Percentiles rank a stretch among this genome's conserved stretches.
These are phyloP conservation scores for Colletotrichum tropicicola DNA, from an alignment of 2,329 filamentous ascomycete genomes.

Conservation along the genomic window DNA sequence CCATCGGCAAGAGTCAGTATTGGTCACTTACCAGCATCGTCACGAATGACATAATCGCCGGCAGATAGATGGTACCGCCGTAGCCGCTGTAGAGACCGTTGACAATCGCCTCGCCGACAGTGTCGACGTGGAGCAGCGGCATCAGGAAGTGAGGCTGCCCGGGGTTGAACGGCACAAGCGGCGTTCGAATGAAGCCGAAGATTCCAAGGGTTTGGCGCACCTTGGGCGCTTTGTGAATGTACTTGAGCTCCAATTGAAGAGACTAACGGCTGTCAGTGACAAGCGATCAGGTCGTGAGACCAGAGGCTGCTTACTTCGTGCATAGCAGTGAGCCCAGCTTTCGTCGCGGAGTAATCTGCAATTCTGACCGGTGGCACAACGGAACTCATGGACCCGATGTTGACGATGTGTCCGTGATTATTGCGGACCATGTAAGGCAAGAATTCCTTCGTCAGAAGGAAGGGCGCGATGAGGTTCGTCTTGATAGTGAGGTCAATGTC, in stretches of 20 bases:
- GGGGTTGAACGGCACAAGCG: constrained; percentile 38
- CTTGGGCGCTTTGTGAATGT: constrained; percentile 37
- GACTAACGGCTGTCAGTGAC: constrained; percentile 30
- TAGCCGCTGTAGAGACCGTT: constrained; percentile 40
- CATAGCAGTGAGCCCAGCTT: constrained; percentile 47
- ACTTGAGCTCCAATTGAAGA: constrained; percentile 40
- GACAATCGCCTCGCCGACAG: constrained; percentile 40
- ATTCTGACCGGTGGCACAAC: constrained; percentile 62
- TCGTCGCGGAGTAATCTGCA: constrained; percentile 68
- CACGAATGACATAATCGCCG: constrained; percentile 37
- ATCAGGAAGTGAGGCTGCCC: constrained; percentile 38
- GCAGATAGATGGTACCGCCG: constrained; percentile 40
- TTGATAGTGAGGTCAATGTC: constrained; percentile 41
- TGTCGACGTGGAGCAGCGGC: constrained; percentile 43
- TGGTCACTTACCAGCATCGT: constrained; percentile 40
- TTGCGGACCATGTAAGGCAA: constrained; percentile 63
- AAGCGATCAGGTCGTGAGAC: not conserved
- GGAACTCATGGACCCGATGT: constrained; percentile 66
- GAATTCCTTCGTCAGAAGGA: constrained; percentile 66
- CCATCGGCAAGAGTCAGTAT: too few relatives aligned
- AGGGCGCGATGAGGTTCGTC: constrained; percentile 67
- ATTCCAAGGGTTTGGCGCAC: constrained; percentile 40
- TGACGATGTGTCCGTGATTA: constrained; percentile 73
- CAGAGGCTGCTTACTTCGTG: constrained; percentile 35
- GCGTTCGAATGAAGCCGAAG: constrained; percentile 43